Evolutionary conservation across 257 asterid genomes (phyloP).

Genomic region (Cordia subcordata): DNA sequence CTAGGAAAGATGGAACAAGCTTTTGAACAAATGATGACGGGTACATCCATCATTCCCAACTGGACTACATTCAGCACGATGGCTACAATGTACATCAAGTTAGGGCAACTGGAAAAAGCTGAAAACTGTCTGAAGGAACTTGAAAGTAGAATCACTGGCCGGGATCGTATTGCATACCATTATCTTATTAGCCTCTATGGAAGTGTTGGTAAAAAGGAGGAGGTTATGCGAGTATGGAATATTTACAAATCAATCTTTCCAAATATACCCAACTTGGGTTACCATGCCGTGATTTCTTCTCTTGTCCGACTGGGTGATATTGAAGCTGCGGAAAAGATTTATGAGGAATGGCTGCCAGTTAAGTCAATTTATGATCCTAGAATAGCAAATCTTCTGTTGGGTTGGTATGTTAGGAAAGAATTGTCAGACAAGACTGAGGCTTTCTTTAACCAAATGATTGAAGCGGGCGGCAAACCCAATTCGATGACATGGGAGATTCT

Average conservation of each 20-base stretch:
- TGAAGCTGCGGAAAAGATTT: constrained; percentile 71
- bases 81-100: constrained; percentile 67
- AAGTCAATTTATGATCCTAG: constrained; percentile 60
- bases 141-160: constrained; percentile 58
- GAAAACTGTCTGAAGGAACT: constrained; percentile 51
- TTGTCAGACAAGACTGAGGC: constrained; percentile 44
- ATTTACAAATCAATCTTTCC: constrained; percentile 54
- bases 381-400: constrained; percentile 68
- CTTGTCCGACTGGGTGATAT: constrained; percentile 55
- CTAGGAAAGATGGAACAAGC: constrained; percentile 66
- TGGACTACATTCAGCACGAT: constrained; percentile 89
- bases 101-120: constrained; percentile 54
- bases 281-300: constrained; percentile 64
- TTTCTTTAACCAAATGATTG: constrained; percentile 56
- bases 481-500: constrained; percentile 82
- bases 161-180: constrained; percentile 70
- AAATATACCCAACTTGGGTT: constrained; percentile 59
- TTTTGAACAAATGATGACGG: constrained; percentile 54
- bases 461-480: constrained; percentile 69
- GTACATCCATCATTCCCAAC: constrained; percentile 47
- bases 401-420: constrained; percentile 57
- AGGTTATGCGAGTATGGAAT: constrained; percentile 68
- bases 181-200: constrained; percentile 76
- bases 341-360: constrained; percentile 72
- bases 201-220: constrained; percentile 59